Evolutionary conservation across 257 asterid genomes (phyloP).

Genomic region (Dorcoceras hygrometricum): DNA sequence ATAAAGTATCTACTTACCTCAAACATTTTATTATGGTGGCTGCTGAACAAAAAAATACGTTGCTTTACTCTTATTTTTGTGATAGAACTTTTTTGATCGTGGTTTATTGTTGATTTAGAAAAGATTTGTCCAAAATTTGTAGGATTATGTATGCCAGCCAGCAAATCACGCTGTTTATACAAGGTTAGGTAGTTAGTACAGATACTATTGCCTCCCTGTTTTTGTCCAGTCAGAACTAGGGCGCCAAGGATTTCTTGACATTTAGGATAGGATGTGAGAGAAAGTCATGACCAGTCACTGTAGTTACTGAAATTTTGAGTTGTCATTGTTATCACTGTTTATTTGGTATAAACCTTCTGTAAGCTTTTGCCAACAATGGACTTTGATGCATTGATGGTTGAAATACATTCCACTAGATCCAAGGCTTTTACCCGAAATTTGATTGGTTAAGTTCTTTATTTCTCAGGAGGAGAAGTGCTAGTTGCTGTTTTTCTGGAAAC

Average conservation of each 20-base stretch:
- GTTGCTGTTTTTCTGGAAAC: background rate
- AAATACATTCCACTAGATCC: background rate
- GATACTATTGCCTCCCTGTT: background rate
- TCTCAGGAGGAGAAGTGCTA: conserved; percentile 5
- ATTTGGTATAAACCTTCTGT: conserved; percentile 11
- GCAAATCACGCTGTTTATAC: background rate
- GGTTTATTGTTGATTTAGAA: background rate
- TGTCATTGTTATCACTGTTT: conserved; percentile 10
- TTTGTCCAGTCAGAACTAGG: background rate
- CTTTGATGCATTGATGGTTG: background rate
- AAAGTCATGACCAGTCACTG: background rate
- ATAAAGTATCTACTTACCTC: no score
- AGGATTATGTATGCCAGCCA: background rate
- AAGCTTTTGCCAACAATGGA: background rate
- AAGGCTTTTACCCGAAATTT: background rate
- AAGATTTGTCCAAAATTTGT: background rate
- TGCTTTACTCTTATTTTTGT: background rate
- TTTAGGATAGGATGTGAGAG: background rate
- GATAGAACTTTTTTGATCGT: background rate
- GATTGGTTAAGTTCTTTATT: conserved; percentile 11
- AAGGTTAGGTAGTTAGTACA: background rate
- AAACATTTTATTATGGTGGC: background rate
- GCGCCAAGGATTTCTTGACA: background rate
- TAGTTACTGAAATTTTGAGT: conserved; percentile 7
- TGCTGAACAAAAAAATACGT: background rate